A percentile compares a stretch with the other conserved stretches of the same genome.
These are phyloP conservation scores for Cladophialophora immunda DNA, from an alignment of 2,329 filamentous ascomycete species.

Conservation along the genomic window DNA sequence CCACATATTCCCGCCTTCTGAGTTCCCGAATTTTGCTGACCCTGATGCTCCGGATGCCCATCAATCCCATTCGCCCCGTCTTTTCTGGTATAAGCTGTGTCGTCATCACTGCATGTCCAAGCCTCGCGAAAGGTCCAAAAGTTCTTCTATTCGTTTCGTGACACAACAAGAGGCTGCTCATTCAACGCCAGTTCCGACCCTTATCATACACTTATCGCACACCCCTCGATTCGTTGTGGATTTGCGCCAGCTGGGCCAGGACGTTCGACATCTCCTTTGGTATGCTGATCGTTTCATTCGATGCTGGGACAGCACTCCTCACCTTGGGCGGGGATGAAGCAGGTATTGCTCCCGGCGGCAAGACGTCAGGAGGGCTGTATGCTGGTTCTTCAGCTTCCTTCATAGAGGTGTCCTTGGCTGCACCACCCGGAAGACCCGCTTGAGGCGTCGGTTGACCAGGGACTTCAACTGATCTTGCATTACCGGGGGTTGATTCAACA, in stretches of 20 bases:
- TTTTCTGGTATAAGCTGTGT: constrained; percentile 25
- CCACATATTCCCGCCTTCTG: constrained; percentile 16
- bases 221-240: constrained; percentile 8
- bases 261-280: constrained; percentile 22
- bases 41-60: constrained; percentile 17
- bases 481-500: constrained; percentile 1
- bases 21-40: constrained; percentile 13
- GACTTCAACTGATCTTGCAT: constrained; percentile 8
- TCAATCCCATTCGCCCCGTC: constrained; percentile 18
- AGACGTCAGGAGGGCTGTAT: constrained; percentile 30
- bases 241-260: constrained; percentile 27
- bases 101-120: constrained; percentile 34
- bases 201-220: constrained; percentile 30
- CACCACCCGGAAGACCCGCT: neutral
- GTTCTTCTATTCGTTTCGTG: constrained; percentile 30
- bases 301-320: neutral
- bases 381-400: constrained; percentile 32
- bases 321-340: neutral
- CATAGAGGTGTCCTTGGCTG: constrained; percentile 27
- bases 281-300: neutral
- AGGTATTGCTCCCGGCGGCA: constrained; percentile 2
- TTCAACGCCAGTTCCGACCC: constrained; percentile 21
- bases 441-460: constrained; percentile 14
- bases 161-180: constrained; percentile 19
- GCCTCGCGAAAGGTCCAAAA: constrained; percentile 35